phyloP scores from a whole-genome alignment of 805 yeast species.

The Debaryomyces castellii region DNA sequence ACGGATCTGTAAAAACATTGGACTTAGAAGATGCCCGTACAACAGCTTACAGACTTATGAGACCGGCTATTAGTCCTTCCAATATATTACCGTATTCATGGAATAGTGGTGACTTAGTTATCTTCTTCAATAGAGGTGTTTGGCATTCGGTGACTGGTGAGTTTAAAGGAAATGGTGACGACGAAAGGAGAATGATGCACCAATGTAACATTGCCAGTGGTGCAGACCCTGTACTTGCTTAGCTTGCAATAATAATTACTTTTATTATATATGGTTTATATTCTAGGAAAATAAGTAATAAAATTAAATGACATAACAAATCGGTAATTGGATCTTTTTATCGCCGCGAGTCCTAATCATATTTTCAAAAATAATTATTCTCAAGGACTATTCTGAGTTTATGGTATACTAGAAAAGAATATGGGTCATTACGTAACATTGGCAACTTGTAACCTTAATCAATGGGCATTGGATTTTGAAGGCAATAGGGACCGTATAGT shows the following conservation, averaged over 20 bases:
- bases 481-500: constrained; percentile 93
- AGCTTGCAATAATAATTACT: background rate
- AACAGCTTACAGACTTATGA: constrained; percentile 70
- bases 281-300: background rate
- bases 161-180: constrained; percentile 56
- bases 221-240: constrained; percentile 50
- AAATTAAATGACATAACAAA: background rate
- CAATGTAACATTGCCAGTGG: constrained; percentile 92
- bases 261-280: background rate
- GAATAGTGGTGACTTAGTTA: constrained; percentile 80
- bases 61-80: constrained; percentile 79
- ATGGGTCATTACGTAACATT: constrained; percentile 90
- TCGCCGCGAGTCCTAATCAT: background rate
- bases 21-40: constrained; percentile 74
- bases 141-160: constrained; percentile 94
- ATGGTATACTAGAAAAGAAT: background rate
- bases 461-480: constrained; percentile 98
- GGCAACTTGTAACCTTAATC: constrained; percentile 93
- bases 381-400: too few relatives aligned
- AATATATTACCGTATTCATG: constrained; percentile 79
- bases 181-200: constrained; percentile 84
- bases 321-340: background rate
- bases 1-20: constrained; percentile 46
- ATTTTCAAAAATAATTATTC: background rate
- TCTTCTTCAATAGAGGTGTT: constrained; percentile 85